Base-by-base conservation (phyloP, 371 early-diverging fungal species). In the Lichtheimia corymbifera region DNA sequence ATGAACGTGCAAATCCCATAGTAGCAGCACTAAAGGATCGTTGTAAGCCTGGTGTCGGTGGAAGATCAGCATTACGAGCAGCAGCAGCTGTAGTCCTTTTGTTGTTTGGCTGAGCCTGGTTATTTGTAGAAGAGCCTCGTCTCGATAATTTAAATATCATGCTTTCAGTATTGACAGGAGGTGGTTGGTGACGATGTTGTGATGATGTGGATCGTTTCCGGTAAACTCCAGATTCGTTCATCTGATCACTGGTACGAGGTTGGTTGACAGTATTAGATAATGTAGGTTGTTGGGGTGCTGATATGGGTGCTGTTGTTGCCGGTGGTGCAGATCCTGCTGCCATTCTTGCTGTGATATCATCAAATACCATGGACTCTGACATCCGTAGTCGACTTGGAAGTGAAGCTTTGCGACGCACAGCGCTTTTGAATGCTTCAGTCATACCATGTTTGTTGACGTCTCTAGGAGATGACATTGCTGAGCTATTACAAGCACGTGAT, bases 341-440 rank as follows among this genome's bases (percentile, higher is more conserved):
- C 11, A n/a, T 18, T 40, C 13, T 20, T 59, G 52, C 24, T 59
- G 25, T 13, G 14, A 25, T 17, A 22, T 22, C 27, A 44, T 42
- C 27, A 13, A 27, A 20, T 1, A 45, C 24, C 12, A 50, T 35
- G 3, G 51, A 43, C 6, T 55, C 63, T 5, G 56, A 49, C 5
- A 56, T 51, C 28, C 58, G 64, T 1, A 63, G 44, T n/a, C 64
- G 64, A 14, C 64, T 58, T 6, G 64, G 64, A 15, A 63, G 25
- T 3, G 64, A 63, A 20, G 64, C 35, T 58, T 63, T 63, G 5
- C 64, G 58, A 28, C 54, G 59, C 27, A 63, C 54, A 44, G 53
- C 58, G 4, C 55, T 53, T 12, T 40, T 51, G 6, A 63, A 42
- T 12, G 50, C 43, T 30, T 58, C 17, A 18, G 28, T 24, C 50